Base-by-base conservation (phyloP, 2,329 filamentous ascomycete genomes). In the Ophiocordyceps camponoti-saundersi region DNA sequence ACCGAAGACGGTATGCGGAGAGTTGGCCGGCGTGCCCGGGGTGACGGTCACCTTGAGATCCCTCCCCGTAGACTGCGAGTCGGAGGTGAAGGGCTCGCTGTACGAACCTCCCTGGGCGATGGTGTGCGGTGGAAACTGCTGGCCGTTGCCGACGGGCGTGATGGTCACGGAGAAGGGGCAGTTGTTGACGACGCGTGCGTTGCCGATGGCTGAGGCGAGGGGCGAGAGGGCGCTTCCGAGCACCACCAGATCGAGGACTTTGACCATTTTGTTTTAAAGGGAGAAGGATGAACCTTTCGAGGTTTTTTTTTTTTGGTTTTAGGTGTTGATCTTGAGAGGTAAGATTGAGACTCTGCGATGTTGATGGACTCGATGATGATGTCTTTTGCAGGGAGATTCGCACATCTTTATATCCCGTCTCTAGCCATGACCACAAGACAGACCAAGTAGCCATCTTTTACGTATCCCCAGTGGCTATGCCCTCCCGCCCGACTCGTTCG, bases 1-100 rank as follows among this genome's bases (percentile, higher is more conserved):
- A 30, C 64, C 64, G 44, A 62, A 66, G 49, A 60, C 57, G 51
- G 59, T 61, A 57, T 67, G 61, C 22, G 65, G 56, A 61, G 57
- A 55, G 65, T 34, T 67, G 57, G 36, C 64, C 65, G 51, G 65
- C 56, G 21, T 55, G 46, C 1, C 53, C 23, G 23, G 23, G 23
- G 5, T 48, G 26, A 48, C 43, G 10, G 64, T 64, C 46, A 67
- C 53, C 53, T 68, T 68, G 51, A 68, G 53, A 23, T 62, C 56
- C 48, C 56, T 59, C 44, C 65, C 65, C 46, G 64, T 65, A 3
- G 64, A 62, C 29, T 54, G 48, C 43, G 63, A 56, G 57, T 68
- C 65, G 39, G 53, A 53, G 26, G 47, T 41, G 50, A 64, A 65
- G n/a, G 46, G 43, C 56, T 67, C 64, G 44, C 45, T 44, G 56